Percentiles rank a stretch among this genome's conserved stretches.
Evolutionary conservation across 345 rosid genomes (phyloP).

Genomic region (Streptanthus diversifolius): DNA sequence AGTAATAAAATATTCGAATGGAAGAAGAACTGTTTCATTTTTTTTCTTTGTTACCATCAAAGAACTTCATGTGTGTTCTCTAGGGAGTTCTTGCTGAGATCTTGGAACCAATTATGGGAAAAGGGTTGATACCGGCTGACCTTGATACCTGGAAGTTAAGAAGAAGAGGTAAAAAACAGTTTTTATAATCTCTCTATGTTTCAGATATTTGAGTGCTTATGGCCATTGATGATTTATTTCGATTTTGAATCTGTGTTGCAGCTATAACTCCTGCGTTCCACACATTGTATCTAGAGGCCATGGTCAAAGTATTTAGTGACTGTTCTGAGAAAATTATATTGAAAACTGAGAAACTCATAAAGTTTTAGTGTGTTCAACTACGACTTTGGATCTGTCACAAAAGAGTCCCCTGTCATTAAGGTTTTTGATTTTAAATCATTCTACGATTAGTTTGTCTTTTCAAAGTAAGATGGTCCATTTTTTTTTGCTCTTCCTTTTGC

Average conservation of each 20-base stretch:
- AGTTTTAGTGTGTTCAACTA: constrained; percentile 93
- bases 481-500: background rate
- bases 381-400: constrained; percentile 87
- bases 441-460: background rate
- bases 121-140: constrained; percentile 96
- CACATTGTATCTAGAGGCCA: constrained; percentile 75
- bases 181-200: background rate
- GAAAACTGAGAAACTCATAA: constrained; percentile 66
- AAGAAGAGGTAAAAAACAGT: constrained; percentile 92
- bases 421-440: constrained; percentile 28
- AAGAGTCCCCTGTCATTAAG: constrained; percentile 95
- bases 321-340: constrained; percentile 70
- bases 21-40: background rate
- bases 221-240: constrained; percentile 1
- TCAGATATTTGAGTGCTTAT: background rate
- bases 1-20: constrained; percentile 25
- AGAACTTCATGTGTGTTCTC: constrained; percentile 4
- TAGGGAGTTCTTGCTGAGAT: constrained; percentile 99
- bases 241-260: constrained; percentile 27
- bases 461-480: background rate
- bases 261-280: constrained; percentile 96
- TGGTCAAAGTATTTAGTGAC: constrained; percentile 70
- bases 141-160: constrained; percentile 91
- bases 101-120: constrained; percentile 95
- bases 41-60: background rate